A percentile compares a stretch with the other conserved stretches of the same genome.
Evolutionary conservation across 805 yeast species (phyloP).

Genomic region (Candida coquimbonensis): DNA sequence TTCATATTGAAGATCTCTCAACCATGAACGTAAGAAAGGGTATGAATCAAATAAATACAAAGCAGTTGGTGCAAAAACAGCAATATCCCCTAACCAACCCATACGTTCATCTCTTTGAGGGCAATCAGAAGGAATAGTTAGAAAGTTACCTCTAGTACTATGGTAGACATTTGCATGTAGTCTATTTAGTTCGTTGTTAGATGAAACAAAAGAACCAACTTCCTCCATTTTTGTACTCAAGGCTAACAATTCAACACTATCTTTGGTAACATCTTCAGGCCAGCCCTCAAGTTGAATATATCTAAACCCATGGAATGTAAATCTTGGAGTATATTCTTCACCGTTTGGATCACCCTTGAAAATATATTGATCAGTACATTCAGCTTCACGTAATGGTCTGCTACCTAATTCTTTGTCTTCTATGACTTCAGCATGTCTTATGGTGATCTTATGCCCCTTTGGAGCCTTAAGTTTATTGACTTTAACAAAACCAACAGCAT

Average conservation of each 20-base stretch:
- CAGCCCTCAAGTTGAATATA: constrained; percentile 11
- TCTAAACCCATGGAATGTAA: constrained; percentile 15
- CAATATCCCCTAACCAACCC: constrained; percentile 20
- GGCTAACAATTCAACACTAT: constrained; percentile 7
- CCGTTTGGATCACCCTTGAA: constrained; percentile 10
- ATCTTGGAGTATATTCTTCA: constrained; percentile 12
- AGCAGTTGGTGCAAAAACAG: constrained; percentile 15
- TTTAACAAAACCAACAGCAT: constrained; percentile 14
- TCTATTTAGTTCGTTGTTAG: constrained; percentile 9
- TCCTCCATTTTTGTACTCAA: constrained; percentile 9
- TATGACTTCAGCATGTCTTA: constrained; percentile 14
- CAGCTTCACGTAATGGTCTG: constrained; percentile 12
- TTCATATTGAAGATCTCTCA: constrained; percentile 12
- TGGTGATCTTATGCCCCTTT: constrained; percentile 5
- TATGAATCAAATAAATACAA: constrained; percentile 14
- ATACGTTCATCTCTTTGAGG: constrained; percentile 19
- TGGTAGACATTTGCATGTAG: constrained; percentile 12
- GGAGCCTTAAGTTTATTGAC: constrained; percentile 9
- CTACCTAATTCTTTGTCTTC: constrained; percentile 12
- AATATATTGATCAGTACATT: constrained; percentile 8
- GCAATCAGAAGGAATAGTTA: constrained; percentile 14
- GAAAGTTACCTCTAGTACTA: constrained; percentile 14
- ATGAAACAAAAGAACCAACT: constrained; percentile 9
- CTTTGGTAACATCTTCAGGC: constrained; percentile 10
- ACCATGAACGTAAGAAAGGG: constrained; percentile 15